Evolutionary conservation across 1,139 yeast genomes (phyloP), one percentile per base, ranked within the genome.

Genomic region (Yamadazyma siamensis): DNA sequence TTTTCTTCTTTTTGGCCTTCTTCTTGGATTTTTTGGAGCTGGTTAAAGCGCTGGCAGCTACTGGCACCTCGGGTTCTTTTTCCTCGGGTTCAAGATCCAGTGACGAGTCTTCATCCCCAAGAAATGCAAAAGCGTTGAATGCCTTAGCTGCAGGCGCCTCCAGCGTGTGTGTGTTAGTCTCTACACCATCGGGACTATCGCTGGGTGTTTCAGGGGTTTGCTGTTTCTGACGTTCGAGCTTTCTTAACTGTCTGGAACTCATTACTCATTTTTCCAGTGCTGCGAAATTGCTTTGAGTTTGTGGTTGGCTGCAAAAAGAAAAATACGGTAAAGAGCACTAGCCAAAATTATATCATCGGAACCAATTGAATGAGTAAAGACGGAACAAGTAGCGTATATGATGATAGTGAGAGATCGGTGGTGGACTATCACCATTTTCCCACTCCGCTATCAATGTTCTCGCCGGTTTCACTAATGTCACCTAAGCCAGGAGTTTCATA

Each of bases 181-280:
- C 47, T 10, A 40, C 50, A 19, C 41, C 42, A 10, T 38, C 19
- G 2, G 21, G 12, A 3, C 10, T 47, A 4, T 34, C 40, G 19
- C 35, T 24, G 8, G 21, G 16, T 10, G 13, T 28, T 3, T 13
- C 21, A n/a, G n/a, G n/a, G 13, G 16, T 26, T 42, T 19, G 65
- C 70, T 33, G 62, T 32, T 60, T 61, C 38, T 68, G 66, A 35
- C 57, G 58, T 33, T 69, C 72, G 9, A 78, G 57, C 39, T 74
- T 68, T 44, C 74, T 70, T 34, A 81, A 56, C 6, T 83, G 84
- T 50, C 88, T 68, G 2, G 83, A 76, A 63, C 88, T 80, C 91
- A 81, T 40, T 12, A 26, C 23, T 18, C 13, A 15, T 25, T 23
- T 24, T 28, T 23, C 44, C 4, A 24, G 9, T 21, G 11, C 11